Evolutionary conservation across 2,329 filamentous ascomycete species (phyloP), one percentile per base, ranked within the genome.

Genomic region (Colletotrichum tofieldiae): DNA sequence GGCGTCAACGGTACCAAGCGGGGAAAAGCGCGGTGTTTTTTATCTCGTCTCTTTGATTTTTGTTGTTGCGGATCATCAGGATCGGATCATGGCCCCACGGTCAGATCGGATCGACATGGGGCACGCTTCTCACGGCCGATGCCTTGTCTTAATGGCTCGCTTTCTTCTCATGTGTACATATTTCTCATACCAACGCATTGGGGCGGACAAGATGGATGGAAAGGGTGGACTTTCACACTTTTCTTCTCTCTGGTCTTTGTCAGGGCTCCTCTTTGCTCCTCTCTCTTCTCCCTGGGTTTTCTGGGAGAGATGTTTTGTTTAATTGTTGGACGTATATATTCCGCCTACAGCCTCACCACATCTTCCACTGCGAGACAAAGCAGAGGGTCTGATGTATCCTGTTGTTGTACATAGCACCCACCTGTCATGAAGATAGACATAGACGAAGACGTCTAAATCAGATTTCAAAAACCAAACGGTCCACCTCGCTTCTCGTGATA

Each of bases 241-340:
- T 37, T 55, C 37, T 18, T 26, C 43, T 41, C 32, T 23, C 18
- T 37, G 39, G 32, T 47, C 47, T 20, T 12, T 61, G 12, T 39
- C 52, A n/a, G 39, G 43, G 51, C 52, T 18, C 47, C 18, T 71
- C 29, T 63, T 71, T 58, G 16, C 39, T 65, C 20, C 14, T 20
- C 26, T 61, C 29, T 51, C 29, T 32, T 39, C 29, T 52, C 26
- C 9, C 16, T 8, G 20, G 64, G 14, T 32, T 49, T 56, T 32
- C 49, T 23, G 18, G 26, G 61, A 35, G 56, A 55, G 26, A 55
- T 43, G 39, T 64, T 56, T 59, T 69, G 65, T 72, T 37, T 68
- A 72, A 72, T 56, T 72, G 65, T 72, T 72, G 69, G 69, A 72
- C 59, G 69, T 72, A 72, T 72, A 72, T 72, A 72, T 69, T 37